phyloP scores from a whole-genome alignment of 2,329 filamentous ascomycete genomes.

The Neoarthrinium moseri region DNA sequence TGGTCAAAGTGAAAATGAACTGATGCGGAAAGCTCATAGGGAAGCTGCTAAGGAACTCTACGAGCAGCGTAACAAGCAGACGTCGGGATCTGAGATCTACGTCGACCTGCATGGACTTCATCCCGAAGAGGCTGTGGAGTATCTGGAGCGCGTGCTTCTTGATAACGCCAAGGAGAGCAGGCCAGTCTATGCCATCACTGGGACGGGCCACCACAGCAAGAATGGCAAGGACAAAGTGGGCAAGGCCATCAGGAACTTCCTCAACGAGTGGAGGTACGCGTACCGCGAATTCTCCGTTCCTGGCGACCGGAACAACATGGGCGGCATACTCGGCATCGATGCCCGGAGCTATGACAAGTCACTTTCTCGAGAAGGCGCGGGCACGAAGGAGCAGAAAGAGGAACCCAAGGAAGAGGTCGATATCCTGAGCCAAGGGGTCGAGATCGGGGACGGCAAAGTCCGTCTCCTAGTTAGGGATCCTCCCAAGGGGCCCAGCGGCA shows the following conservation, averaged over 20 bases:
- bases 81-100: constrained; percentile 71
- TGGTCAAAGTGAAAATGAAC: constrained; percentile 93
- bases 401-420: constrained; percentile 45
- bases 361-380: constrained; percentile 45
- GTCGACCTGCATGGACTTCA: constrained; percentile 98
- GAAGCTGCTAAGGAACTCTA: constrained; percentile 91
- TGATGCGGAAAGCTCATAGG: constrained; percentile 95
- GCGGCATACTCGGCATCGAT: constrained; percentile 72
- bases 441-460: constrained; percentile 67
- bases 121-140: constrained; percentile 93
- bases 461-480: constrained; percentile 62
- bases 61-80: constrained; percentile 83
- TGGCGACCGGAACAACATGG: constrained; percentile 81
- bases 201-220: constrained; percentile 95
- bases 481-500: constrained; percentile 54
- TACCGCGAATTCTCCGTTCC: constrained; percentile 96
- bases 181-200: constrained; percentile 92
- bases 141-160: constrained; percentile 82
- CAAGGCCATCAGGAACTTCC: constrained; percentile 84
- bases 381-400: constrained; percentile 35
- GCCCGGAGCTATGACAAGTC: constrained; percentile 66
- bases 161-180: constrained; percentile 73
- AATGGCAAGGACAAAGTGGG: constrained; percentile 99
- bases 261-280: constrained; percentile 94
- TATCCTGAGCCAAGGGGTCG: constrained; percentile 63